Base-by-base conservation (phyloP, 1,139 yeast genomes). In the Lodderomyces parapsilosis region DNA sequence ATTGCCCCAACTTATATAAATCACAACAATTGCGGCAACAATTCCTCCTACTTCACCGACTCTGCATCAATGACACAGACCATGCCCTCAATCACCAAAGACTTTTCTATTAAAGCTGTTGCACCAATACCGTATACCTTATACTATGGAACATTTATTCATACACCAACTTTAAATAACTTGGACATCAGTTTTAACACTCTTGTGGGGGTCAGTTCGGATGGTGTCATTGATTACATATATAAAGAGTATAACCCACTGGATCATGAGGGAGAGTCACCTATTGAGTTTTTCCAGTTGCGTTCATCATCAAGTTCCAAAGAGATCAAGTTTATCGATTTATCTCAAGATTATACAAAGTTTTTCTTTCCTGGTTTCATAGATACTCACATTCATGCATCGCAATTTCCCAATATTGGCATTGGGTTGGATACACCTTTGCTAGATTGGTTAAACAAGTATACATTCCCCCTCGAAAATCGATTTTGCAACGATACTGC, bases 311-410 rank as follows among this genome's bases (percentile, higher is more conserved):
- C 36, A 19, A 24, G 27, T 6, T 17, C 10, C 14, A 13, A 5
- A 23, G 19, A 34, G 10, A 15, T 36, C 13, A 36, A 58, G 11
- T 65, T 48, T 45, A 53, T 66, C 6, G 71, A 68, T 47, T 53
- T 56, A 35, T 58, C 65, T n/a, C 45, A 54, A 8, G 59, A 62
- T 31, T 38, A 38, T 15, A 49, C 64, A 41, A 65, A 74, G 42
- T 90, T 91, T 60, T 80, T 85, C 55, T 80, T 88, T 56, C 99
- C 99, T 0, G 99, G 99, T 1, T 90, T 93, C 55, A 70, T 93
- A 11, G 99, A 93, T 58, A 90, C 98, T 1, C 99, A 93, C 59
- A 89, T 90, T 48, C 99, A 93, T 61, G 97, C 98, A 0, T 86
- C 98, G 4, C 99, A 93, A 65, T 93, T 81, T 60, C 97, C 98